Evolutionary conservation across 768 basidiomycete genomes (phyloP), one percentile per base, ranked within the genome.

Genomic region (Tephrocybe rancida): DNA sequence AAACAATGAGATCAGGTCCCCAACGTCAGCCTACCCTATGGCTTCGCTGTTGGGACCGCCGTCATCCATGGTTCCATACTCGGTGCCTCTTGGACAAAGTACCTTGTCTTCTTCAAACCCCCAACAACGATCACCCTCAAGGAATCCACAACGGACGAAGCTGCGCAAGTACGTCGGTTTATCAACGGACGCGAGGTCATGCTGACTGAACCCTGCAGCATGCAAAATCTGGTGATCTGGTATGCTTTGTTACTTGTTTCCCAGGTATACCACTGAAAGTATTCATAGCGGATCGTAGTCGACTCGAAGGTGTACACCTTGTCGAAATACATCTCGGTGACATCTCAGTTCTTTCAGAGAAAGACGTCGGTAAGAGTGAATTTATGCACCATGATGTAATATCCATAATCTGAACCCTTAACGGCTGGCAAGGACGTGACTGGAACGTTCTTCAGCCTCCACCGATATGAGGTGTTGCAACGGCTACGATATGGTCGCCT

Each of bases 301-400:
- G 61, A 62, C 35, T 62, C 59, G 2, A 56, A 76, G 65, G 88
- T 90, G 25, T 90, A 81, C 61, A 84, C 91, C 64, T 74, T 92
- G 21, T 81, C 83, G 45, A 82, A 82, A 73, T 92, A 50, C 90
- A 93, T 59, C 90, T 88, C 0, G 91, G 91, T 48, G 91, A 90
- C 13, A 60, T 74, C 0, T 74, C 77, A 2, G 88, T 88, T n/a
- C 76, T 92, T 14, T 62, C 83, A 14, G 83, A 86, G 59, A 69
- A 73, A 3, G 86, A 87, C 37, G 78, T 92, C 25, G 85, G 86
- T 81, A 55, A 51, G 83, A 61, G 13, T 4, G n/a, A n/a, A 42
- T 29, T 19, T 37, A 24, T 2, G 7, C 19, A 6, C 4, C 21
- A 13, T 3, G n/a, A n/a, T 32, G 22, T 11, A 38, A 13, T 26